phyloP scores from a whole-genome alignment of 2,329 filamentous ascomycete genomes.

The Bipolaris victoriae region DNA sequence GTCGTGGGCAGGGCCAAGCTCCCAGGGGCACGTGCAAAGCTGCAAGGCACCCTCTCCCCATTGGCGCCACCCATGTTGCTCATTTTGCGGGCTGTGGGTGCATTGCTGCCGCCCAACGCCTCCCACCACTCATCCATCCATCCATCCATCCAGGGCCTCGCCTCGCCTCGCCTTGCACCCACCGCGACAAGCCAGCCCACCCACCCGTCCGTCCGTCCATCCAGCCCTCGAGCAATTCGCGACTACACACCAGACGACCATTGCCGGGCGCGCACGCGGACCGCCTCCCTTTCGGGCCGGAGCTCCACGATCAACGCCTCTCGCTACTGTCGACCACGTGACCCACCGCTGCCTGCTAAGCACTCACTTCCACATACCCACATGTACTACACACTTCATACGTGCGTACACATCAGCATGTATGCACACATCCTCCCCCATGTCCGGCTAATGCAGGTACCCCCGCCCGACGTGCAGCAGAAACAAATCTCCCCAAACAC shows the following conservation, averaged over 20 bases:
- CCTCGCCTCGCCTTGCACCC: neutral
- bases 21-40: neutral
- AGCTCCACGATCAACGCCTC: neutral
- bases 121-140: too few species aligned
- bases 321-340: neutral
- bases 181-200: neutral
- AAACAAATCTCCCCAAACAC: constrained; percentile 13
- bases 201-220: neutral
- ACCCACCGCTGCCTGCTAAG: too few species aligned
- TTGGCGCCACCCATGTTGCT: constrained; percentile 14
- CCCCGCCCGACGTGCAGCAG: neutral
- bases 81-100: constrained; percentile 8
- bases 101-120: constrained; percentile 6
- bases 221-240: neutral
- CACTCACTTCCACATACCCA: too few species aligned
- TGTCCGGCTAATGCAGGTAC: constrained; percentile 44
- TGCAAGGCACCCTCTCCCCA: constrained; percentile 23
- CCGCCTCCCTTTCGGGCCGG: neutral
- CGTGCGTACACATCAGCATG: too few species aligned
- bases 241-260: too few species aligned
- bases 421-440: constrained; percentile 12
- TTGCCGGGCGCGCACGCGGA: neutral
- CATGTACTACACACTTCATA: too few species aligned
- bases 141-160: neutral
- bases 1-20: neutral